phyloP scores from a whole-genome alignment of 2,329 filamentous ascomycete species.

The Coccinonectria pachysandricola region DNA sequence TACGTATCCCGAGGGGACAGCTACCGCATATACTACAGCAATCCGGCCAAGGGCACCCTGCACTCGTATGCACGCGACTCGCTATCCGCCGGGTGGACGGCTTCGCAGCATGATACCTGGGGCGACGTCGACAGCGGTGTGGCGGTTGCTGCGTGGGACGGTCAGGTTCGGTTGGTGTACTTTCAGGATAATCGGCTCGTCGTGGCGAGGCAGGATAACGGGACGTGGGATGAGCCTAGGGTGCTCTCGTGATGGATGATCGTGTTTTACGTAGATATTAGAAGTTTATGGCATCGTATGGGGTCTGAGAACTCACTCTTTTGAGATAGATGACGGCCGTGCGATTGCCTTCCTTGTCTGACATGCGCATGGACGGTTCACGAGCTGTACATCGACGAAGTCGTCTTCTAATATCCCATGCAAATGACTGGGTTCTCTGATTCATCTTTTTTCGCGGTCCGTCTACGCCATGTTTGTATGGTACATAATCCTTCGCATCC shows the following conservation, averaged over 20 bases:
- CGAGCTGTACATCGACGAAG: too few species aligned
- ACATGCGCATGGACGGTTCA: too few species aligned
- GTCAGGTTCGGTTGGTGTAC: constrained; percentile 9
- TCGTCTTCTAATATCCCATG: too few species aligned
- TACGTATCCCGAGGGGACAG: constrained; percentile 5
- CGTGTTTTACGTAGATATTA: too few species aligned
- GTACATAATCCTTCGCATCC: constrained; percentile 18
- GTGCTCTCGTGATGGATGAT: not conserved
- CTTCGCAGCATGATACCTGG: constrained; percentile 4
- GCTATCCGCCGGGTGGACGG: constrained; percentile 1
- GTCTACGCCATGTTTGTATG: constrained; percentile 20
- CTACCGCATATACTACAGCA: constrained; percentile 10
- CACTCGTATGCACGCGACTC: constrained; percentile 5
- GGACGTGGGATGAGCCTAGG: constrained; percentile 3
- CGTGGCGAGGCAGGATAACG: constrained; percentile 4
- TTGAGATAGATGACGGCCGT: too few species aligned
- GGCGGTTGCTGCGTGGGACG: constrained; percentile 7
- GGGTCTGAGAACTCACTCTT: too few species aligned
- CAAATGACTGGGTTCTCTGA: constrained; percentile 6
- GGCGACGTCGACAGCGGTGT: constrained; percentile 8
- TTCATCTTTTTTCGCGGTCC: constrained; percentile 9
- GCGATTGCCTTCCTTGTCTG: too few species aligned
- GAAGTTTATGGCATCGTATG: too few species aligned
- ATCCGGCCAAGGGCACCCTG: constrained; percentile 5
- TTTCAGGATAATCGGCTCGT: constrained; percentile 7